Conservation (phyloP, 306 rosid genomes). For the Prunus salicina region DNA sequence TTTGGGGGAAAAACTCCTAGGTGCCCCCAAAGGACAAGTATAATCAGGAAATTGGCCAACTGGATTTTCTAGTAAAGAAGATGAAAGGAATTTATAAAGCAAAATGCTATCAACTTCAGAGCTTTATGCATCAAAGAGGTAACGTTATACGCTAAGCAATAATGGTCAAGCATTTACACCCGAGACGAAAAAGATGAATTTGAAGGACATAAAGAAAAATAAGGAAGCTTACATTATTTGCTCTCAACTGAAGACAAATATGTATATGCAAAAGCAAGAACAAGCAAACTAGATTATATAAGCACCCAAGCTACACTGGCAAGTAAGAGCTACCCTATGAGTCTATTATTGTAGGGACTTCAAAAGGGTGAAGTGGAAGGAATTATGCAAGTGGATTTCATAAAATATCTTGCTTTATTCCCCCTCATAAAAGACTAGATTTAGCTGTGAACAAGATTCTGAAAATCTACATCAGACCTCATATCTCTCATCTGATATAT, state of each 20-base stretch:
- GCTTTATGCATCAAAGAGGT: not conserved
- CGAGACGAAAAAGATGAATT: no score
- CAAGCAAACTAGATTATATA: no score
- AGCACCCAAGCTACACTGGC: not conserved
- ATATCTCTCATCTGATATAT: no score
- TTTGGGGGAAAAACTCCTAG: not conserved
- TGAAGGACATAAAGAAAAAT: no score
- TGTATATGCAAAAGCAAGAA: no score
- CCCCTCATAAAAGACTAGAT: no score
- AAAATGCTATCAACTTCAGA: not conserved
- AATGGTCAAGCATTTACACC: no score
- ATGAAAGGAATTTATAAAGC: not conserved
- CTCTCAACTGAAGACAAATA: no score
- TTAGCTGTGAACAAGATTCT: no score
- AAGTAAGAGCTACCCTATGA: not conserved
- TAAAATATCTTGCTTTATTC: not conserved
- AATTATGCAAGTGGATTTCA: no score
- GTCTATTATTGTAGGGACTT: not conserved
- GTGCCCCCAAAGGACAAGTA: not conserved
- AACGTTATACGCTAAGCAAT: not conserved
- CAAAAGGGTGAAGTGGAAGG: not conserved
- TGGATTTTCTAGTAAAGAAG: conserved; percentile 2
- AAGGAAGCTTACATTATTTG: no score
- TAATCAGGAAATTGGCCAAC: not conserved
- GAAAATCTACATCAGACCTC: no score